Conservation (phyloP, 2,329 filamentous ascomycete genomes). For the Tothia fuscella region DNA sequence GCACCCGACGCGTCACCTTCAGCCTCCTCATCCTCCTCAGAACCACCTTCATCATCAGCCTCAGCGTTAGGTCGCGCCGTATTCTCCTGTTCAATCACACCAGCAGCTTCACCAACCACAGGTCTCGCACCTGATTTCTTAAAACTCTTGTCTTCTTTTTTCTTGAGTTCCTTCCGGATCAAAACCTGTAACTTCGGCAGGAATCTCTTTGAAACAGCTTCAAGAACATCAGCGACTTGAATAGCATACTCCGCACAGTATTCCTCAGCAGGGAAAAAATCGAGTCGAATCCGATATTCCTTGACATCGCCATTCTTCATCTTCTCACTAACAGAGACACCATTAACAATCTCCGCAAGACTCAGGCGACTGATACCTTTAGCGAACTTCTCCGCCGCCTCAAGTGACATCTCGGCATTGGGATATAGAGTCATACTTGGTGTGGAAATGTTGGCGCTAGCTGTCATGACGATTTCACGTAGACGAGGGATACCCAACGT, state of each 20-base stretch:
- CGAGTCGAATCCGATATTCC: constrained; percentile 68
- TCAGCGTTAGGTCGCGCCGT: constrained; percentile 2
- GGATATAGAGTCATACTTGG: constrained; percentile 79
- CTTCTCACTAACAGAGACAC: constrained; percentile 66
- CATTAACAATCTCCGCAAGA: constrained; percentile 72
- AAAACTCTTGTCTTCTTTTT: constrained; percentile 49
- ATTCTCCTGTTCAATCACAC: constrained; percentile 36
- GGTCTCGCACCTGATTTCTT: constrained; percentile 56
- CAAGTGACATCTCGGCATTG: constrained; percentile 55
- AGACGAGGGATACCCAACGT: constrained; percentile 95
- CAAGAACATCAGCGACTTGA: constrained; percentile 60
- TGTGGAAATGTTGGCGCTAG: constrained; percentile 76
- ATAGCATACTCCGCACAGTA: constrained; percentile 83
- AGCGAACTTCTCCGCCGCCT: constrained; percentile 66
- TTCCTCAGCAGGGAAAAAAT: constrained; percentile 74
- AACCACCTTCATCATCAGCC: constrained; percentile 45
- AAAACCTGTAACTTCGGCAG: constrained; percentile 58
- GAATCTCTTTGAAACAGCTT: constrained; percentile 70
- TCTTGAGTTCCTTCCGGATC: constrained; percentile 66
- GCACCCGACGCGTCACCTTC: constrained; percentile 49
- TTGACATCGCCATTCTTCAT: constrained; percentile 64
- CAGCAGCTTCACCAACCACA: constrained; percentile 55
- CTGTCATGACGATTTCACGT: constrained; percentile 97
- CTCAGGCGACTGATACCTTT: constrained; percentile 85
- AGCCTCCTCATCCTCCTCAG: constrained; percentile 51